These are phyloP conservation scores for Fagus sylvatica DNA, from an alignment of 306 rosid genomes.

Conservation along the genomic window DNA sequence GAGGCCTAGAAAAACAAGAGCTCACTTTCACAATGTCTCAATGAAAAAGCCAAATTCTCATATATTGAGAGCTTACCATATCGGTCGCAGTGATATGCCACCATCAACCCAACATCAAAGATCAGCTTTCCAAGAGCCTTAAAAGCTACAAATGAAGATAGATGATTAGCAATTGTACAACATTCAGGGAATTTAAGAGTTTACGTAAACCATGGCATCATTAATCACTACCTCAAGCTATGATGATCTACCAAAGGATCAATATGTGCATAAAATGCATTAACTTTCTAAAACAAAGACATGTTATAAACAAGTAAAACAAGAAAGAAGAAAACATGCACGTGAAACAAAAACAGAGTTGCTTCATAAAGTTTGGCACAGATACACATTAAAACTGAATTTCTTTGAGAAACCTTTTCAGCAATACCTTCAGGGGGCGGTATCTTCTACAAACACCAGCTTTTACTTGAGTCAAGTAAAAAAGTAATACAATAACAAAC, in stretches of 20 bases:
- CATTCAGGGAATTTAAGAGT: not conserved
- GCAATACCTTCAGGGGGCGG: not conserved
- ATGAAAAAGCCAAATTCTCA: constrained; percentile 11
- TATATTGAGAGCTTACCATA: constrained; percentile 55
- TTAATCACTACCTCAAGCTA: constrained; percentile 5
- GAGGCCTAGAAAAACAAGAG: constrained; percentile 9
- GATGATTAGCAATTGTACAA: constrained; percentile 22
- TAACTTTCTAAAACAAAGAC: constrained; percentile 14
- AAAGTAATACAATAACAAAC: constrained; percentile 6
- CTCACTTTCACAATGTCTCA: constrained; percentile 5
- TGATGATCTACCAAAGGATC: constrained; percentile 12
- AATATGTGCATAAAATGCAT: constrained; percentile 12
- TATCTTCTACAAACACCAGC: constrained; percentile 14
- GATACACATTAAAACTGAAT: not conserved
- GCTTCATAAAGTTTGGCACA: constrained; percentile 8
- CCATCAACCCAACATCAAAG: constrained; percentile 84
- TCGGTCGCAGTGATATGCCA: constrained; percentile 90
- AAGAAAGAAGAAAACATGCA: constrained; percentile 4
- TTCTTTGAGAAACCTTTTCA: not conserved
- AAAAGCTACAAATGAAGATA: constrained; percentile 59
- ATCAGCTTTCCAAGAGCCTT: constrained; percentile 92
- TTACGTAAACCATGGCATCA: not conserved
- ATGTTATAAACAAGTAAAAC: constrained; percentile 21
- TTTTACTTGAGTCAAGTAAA: not conserved
- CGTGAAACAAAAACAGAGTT: not conserved